Evolutionary conservation across 352 stramenopile genomes (phyloP).

Genomic region (Pythium grandisporangium): DNA sequence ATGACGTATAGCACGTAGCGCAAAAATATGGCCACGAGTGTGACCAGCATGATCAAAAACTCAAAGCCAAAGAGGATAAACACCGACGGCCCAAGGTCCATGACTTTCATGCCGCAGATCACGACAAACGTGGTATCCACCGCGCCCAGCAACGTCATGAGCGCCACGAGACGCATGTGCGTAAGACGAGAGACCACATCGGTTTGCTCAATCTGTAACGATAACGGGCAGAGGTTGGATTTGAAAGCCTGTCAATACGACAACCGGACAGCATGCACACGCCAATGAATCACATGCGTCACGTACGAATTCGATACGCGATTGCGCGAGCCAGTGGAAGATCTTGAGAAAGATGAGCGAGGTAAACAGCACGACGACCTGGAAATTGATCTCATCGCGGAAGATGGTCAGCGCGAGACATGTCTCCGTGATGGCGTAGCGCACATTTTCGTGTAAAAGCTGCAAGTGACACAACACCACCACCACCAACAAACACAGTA

Average conservation of each 20-base stretch:
- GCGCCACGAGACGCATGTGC: conserved; percentile 82
- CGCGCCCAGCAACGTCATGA: conserved; percentile 80
- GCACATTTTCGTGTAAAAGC: conserved; percentile 93
- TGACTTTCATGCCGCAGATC: conserved; percentile 73
- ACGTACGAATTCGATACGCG: conserved; percentile 82
- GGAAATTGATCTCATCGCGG: conserved; percentile 93
- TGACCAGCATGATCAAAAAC: conserved; percentile 92
- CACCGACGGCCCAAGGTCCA: conserved; percentile 84
- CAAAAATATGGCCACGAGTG: conserved; percentile 84
- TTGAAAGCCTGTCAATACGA: conserved; percentile 1
- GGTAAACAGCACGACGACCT: conserved; percentile 94
- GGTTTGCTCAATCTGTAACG: conserved; percentile 82
- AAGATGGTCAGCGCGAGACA: conserved; percentile 99
- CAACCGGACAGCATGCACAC: no score
- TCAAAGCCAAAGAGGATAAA: conserved; percentile 97
- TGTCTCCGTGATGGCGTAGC: conserved; percentile 97
- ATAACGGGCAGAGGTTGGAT: no score
- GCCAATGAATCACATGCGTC: no score
- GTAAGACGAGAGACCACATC: conserved; percentile 63
- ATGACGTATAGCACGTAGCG: conserved; percentile 92
- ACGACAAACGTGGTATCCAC: conserved; percentile 87
- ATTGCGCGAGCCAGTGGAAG: conserved; percentile 89
- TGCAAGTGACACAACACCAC: conserved; percentile 26
- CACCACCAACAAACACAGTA: no score
- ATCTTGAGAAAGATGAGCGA: conserved; percentile 94